A percentile compares a stretch with the other conserved stretches of the same genome.
phyloP scores from a whole-genome alignment of 495 filamentous ascomycete genomes.

The Aspergillus ellipticus region DNA sequence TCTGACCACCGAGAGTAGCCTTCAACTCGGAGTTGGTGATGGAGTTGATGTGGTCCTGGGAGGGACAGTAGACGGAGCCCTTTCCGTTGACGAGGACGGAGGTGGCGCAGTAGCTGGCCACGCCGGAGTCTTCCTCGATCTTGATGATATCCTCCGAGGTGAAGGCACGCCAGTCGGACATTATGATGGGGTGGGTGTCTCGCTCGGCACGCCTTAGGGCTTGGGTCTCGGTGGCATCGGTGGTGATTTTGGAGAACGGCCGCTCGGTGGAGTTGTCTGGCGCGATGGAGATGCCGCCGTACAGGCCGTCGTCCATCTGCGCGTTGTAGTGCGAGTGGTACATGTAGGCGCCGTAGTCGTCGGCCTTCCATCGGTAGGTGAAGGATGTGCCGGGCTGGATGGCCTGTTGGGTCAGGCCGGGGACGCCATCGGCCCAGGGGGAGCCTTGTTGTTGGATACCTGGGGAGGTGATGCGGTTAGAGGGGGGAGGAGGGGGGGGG shows the following conservation, averaged over 20 bases:
- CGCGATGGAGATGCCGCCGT: conserved; percentile 40
- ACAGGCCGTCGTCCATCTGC: conserved; percentile 52
- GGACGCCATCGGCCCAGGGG: conserved; percentile 50
- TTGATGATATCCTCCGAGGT: conserved; percentile 41
- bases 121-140: conserved; percentile 30
- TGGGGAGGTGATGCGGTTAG: background rate
- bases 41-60: conserved; percentile 32
- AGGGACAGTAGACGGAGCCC: conserved; percentile 47
- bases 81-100: conserved; percentile 52
- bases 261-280: background rate
- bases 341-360: conserved; percentile 46
- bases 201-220: conserved; percentile 38
- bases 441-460: conserved; percentile 20
- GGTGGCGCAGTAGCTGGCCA: conserved; percentile 43
- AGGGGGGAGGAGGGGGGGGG: too few species aligned
- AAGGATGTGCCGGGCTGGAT: conserved; percentile 43
- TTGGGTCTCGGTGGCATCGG: conserved; percentile 24
- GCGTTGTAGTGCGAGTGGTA: conserved; percentile 50
- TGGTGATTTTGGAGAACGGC: conserved; percentile 40
- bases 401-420: conserved; percentile 41
- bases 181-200: conserved; percentile 34
- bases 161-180: conserved; percentile 52
- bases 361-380: conserved; percentile 46
- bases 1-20: conserved; percentile 24
- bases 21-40: conserved; percentile 23